Evolutionary conservation across 1,284 basidiomycete genomes (phyloP), one percentile per base, ranked within the genome.

Genomic region (Lentinus polychrous): DNA sequence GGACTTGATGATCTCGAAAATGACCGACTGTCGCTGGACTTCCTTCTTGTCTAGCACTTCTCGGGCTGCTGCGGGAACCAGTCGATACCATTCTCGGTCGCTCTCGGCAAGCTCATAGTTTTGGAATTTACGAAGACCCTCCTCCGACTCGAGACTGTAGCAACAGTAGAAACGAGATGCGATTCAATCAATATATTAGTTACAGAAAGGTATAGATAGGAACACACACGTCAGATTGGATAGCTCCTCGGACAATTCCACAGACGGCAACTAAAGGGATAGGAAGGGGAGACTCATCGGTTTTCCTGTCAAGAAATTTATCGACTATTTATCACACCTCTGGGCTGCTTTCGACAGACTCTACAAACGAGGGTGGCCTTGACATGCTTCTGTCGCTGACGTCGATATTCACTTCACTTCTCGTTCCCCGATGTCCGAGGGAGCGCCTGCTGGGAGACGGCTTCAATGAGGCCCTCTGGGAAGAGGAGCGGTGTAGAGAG

Each of bases 1-100:
- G 0, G 84, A 79, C 65, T 87, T 87, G 66, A 91, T 81, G 40
- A 91, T 64, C 60, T 92, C 90, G 60, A 91, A 93, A 31, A 91
- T 73, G 6, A 86, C 76, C 11, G 83, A 89, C 62, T 93, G 90
- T 40, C 90, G 73, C 51, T 84, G 78, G 11, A 90, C 82, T 61
- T 91, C 90, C 46, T 76, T 64, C 58, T 80, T 78, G 17, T 79
- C 81, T 1, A 92, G 66, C 0, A 79, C 80, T 34, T 83, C 78
- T n/a, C 74, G 71, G 0, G 87, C 80, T 55, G 77, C 77, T 15
- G 66, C 54, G 6, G 88, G 84, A 1, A 91, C 85, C 5, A 93
- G 71, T 45, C 74, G 70, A 63, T 90, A 71, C 90, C 90, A 93
- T 52, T 86, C 84, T 60, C 83, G 76, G 49, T 89, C 81, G 10